Conservation (phyloP, 805 yeast genomes). For the Pichia cephalocereana region DNA sequence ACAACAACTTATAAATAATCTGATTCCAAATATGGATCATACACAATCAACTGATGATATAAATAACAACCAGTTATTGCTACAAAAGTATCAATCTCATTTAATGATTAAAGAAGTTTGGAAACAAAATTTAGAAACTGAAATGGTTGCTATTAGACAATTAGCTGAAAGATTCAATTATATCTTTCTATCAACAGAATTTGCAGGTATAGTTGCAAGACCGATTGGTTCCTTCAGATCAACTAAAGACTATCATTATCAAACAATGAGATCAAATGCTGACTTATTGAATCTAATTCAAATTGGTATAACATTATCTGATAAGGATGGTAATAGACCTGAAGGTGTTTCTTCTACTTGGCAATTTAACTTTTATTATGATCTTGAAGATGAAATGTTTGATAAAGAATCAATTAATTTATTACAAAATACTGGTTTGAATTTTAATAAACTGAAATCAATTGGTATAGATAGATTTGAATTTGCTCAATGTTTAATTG, state of each 20-base stretch:
- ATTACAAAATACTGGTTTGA: conserved; percentile 72
- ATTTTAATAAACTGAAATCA: conserved; percentile 62
- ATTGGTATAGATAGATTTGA: conserved; percentile 72
- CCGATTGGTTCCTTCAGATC: conserved; percentile 91
- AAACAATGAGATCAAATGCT: conserved; percentile 84
- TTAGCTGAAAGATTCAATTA: conserved; percentile 48
- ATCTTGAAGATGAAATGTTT: conserved; percentile 70
- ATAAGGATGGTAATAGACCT: conserved; percentile 59
- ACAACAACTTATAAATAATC: neutral
- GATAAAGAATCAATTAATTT: conserved; percentile 77
- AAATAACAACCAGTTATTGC: neutral
- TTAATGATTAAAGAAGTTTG: conserved; percentile 66
- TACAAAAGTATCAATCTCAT: conserved; percentile 18
- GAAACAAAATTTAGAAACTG: conserved; percentile 59
- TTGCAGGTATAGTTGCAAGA: conserved; percentile 92
- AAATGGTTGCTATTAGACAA: conserved; percentile 52
- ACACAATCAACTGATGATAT: neutral
- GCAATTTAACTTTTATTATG: conserved; percentile 91
- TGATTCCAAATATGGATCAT: too few species aligned
- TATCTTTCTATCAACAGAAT: conserved; percentile 77
- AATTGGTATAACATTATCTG: conserved; percentile 70
- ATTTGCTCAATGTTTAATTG: conserved; percentile 77
- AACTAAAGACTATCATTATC: conserved; percentile 89
- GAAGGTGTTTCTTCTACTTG: conserved; percentile 68
- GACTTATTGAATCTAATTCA: conserved; percentile 83